These are phyloP conservation scores for Striga hermonthica DNA, from an alignment of 305 asterid genomes.

Conservation along the genomic window DNA sequence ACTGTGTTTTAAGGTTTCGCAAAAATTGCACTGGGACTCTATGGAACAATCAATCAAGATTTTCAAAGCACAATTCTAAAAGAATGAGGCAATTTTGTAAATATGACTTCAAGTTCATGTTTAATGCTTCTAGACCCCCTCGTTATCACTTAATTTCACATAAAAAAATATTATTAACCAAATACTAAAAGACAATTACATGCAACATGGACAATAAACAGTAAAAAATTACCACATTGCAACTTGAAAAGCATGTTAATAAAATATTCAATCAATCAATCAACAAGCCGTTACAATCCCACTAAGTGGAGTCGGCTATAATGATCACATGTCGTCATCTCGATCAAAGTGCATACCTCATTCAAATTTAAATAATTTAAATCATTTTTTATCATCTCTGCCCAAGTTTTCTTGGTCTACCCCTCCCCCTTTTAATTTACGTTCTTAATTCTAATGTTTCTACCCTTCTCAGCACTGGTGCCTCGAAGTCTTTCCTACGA, in stretches of 20 bases:
- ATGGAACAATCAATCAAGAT: not conserved
- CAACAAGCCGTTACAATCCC: no score
- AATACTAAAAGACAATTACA: slow-evolving; percentile 1
- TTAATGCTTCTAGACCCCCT: slow-evolving; percentile 19
- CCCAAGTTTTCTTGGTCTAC: no score
- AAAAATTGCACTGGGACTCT: slow-evolving; percentile 1
- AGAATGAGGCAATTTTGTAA: slow-evolving; percentile 11
- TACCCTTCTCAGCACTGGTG: no score
- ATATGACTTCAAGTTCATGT: slow-evolving; percentile 7
- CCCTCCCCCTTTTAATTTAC: no score
- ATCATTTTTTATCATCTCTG: no score
- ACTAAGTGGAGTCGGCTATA: no score
- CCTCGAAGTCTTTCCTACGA: no score
- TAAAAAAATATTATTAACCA: slow-evolving; percentile 9
- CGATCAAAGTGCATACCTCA: no score
- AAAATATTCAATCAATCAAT: slow-evolving; percentile 14
- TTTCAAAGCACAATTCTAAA: not conserved
- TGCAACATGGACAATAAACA: slow-evolving; percentile 4
- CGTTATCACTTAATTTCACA: not conserved
- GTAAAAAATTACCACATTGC: slow-evolving; percentile 21
- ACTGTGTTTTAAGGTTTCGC: no score
- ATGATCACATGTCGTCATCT: no score
- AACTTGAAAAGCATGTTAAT: slow-evolving; percentile 10
- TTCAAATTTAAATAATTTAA: no score
- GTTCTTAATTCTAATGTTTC: no score